phyloP scores from a whole-genome alignment of 208 protist species.

The Leishmania guyanensis region DNA sequence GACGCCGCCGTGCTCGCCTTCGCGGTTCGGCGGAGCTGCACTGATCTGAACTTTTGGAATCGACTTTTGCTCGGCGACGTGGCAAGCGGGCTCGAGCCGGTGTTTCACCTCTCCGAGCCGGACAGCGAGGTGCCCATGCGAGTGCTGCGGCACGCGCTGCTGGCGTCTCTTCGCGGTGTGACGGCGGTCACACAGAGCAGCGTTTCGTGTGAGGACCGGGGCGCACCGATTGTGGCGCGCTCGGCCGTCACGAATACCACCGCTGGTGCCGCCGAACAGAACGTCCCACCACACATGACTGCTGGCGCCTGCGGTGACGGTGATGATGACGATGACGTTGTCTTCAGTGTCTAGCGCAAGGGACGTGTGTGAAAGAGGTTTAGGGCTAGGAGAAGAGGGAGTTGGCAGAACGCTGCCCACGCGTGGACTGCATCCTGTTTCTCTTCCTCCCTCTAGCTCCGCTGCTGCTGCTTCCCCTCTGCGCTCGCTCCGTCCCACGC shows the following conservation, averaged over 20 bases:
- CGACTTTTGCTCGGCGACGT: slow-evolving; percentile 34
- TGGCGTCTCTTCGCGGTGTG: slow-evolving; percentile 38
- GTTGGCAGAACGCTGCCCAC: background rate
- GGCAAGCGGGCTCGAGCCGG: slow-evolving; percentile 10
- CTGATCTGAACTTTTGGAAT: slow-evolving; percentile 47
- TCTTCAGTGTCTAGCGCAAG: slow-evolving; percentile 32
- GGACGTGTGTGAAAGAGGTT: background rate
- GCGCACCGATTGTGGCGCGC: background rate
- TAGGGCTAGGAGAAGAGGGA: background rate
- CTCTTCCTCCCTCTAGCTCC: background rate
- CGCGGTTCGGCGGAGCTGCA: slow-evolving; percentile 73
- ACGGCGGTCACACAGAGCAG: background rate
- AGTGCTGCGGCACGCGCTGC: slow-evolving; percentile 43
- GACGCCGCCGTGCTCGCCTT: slow-evolving; percentile 64
- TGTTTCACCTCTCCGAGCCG: slow-evolving; percentile 42
- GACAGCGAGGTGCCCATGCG: slow-evolving; percentile 65
- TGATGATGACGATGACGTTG: slow-evolving; percentile 28
- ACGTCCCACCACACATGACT: background rate
- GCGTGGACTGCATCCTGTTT: no score
- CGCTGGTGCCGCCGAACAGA: background rate
- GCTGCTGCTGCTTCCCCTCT: background rate
- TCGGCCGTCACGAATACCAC: background rate
- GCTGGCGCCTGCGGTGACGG: background rate
- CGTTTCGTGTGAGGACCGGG: background rate
- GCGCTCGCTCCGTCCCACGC: background rate